Base-by-base conservation (phyloP, 2,329 filamentous ascomycete species). In the Alternaria triticimaculans region DNA sequence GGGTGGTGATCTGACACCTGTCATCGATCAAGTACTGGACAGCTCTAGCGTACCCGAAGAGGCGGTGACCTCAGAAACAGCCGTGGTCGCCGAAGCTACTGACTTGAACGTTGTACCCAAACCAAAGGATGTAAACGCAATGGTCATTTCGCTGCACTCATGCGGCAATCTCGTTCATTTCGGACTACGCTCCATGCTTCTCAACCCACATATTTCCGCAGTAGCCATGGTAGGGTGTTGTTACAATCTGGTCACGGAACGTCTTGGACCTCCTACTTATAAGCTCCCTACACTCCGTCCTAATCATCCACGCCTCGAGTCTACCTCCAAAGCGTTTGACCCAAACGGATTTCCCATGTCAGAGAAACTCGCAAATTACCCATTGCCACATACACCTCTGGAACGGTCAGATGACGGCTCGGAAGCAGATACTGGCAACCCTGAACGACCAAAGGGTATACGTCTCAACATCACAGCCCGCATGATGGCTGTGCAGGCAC, bases 91-190 rank as follows among this genome's bases (percentile, higher is more conserved):
- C 51, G 67, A 73, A 41, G 67, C 74, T 18, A 65, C 70, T 30
- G 67, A 76, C n/a, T 65, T 78, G 3, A 56, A 70, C n/a, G 45
- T 65, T 14, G 63, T 76, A 11, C 73, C 77, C 4, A 79, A 78
- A 58, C 65, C 76, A 6, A 60, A 61, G 6, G 65, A 81, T 58
- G 73, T 78, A 26, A 78, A 82, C 85, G 64, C 96, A 41, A 94
- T 97, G 90, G 92, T 95, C 15, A 90, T 98, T 28, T 98, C 96
- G 0, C 92, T 99, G 18, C 96, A 99, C 80, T 98, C 95, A 0
- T 99, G 96, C 77, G 96, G 96, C 26, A 98, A 99, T 71, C 88
- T 99, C n/a, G 92, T 96, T 1, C 96, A 99, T 79, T 94, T 96
- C 76, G 96, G 92, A 10, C 90, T 99, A 61, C 90, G 93, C 14